Evolutionary conservation across 2,329 filamentous ascomycete species (phyloP), one percentile per base, ranked within the genome.

Genomic region (Calonectria honghensis): DNA sequence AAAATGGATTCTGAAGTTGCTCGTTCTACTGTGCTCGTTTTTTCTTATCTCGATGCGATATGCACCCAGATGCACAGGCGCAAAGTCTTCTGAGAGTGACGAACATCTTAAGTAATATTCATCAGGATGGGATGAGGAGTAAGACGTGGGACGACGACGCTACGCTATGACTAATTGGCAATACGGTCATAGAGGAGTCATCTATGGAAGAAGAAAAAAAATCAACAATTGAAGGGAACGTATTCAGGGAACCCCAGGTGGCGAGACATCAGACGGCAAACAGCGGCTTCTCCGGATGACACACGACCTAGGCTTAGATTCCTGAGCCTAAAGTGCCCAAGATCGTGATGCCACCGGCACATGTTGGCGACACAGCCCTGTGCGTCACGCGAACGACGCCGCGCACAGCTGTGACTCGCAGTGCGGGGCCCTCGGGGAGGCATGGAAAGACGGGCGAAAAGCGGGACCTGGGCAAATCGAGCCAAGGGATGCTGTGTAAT

Each of bases 391-490:
- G 74, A 48, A 64, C 68, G 52, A 32, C 63, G 63, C 63, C 45
- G 13, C 16, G n/a, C 11, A n/a, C 63, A 54, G 10, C 50, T 68
- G 73, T 73, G 76, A 78, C 74, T 77, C 66, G 76, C 74, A 76
- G 73, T 64, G 61, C 32, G 35, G 57, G 20, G 57, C 32, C 7
- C 14, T 63, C 20, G 57, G 52, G 54, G n/a, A 61, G 35, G n/a
- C 9, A 41, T n/a, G 57, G 57, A 35, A 63, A 27, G 20, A 63
- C 57, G 57, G 35, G 32, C 18, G 57, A 63, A 63, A 41, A 63
- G 57, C 27, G 57, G 57, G 41, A 48, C 39, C 27, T n/a, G 29
- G 7, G 39, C 61, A 65, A 45, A 63, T 63, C 57, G 29, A 31
- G 37, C 16, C 61, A 45, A 32, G 61, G 18, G 16, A 32, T 18